Conservation (phyloP, 192 early-diverging fungal genomes). For the Kappamyces sp. region DNA sequence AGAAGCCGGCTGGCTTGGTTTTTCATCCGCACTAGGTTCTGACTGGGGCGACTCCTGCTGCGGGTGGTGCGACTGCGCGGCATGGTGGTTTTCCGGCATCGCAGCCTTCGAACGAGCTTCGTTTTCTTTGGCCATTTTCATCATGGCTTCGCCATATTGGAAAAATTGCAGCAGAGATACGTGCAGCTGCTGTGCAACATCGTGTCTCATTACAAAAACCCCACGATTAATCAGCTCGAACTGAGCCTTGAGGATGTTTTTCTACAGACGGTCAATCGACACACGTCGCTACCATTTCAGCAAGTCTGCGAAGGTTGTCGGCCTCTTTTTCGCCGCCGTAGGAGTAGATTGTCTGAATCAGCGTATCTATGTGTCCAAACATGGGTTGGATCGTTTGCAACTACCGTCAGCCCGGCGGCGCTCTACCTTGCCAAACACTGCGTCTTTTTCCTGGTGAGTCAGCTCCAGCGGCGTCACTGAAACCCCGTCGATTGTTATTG, state of each 20-base stretch:
- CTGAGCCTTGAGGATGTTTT: constrained; percentile 3
- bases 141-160: constrained; percentile 10
- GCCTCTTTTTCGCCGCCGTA: constrained; percentile 1
- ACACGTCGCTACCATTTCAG: not conserved
- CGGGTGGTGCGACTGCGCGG: not conserved
- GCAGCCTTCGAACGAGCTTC: not conserved
- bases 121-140: not conserved
- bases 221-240: constrained; percentile 7
- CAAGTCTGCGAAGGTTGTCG: constrained; percentile 5
- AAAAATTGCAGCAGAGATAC: constrained; percentile 8
- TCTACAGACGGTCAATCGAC: not conserved
- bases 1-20: not conserved
- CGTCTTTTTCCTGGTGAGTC: no score
- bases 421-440: constrained; percentile 6
- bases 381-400: constrained; percentile 3
- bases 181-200: not conserved
- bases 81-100: not conserved
- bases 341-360: constrained; percentile 2
- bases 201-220: constrained; percentile 5
- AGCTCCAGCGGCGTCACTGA: no score
- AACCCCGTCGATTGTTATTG: no score
- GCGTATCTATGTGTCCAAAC: not conserved
- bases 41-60: not conserved
- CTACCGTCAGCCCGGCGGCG: not conserved
- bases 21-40: not conserved